Evolutionary conservation across 257 asterid genomes (phyloP), one percentile per base, ranked within the genome.

Genomic region (Solanum piurae): DNA sequence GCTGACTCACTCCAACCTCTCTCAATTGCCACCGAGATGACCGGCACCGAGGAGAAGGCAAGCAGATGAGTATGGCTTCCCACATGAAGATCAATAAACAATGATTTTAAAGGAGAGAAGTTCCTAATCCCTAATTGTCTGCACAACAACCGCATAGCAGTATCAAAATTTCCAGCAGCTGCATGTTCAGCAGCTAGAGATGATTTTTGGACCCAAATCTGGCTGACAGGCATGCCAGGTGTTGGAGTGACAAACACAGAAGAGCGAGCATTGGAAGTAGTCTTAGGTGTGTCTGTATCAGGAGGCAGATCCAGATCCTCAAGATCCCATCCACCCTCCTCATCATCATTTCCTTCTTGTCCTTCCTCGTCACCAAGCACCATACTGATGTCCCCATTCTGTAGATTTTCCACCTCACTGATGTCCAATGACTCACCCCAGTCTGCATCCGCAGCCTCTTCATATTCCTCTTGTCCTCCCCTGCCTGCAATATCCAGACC

Each of bases 121-220:
- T 95, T 97, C 38, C 84, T 87, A 69, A 97, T 91, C 64, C 98
- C 99, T 33, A 97, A 83, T 86, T 97, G 99, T 13, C 98, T 95
- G 93, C 88, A 93, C 89, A 97, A 88, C 64, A 97, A 89, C 62
- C 99, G 96, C 99, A 95, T 94, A 44, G 98, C 98, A 13, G 96
- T 95, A 88, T 97, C 98, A 52, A 95, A 96, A 90, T 96, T 93
- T 13, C 99, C 99, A 9, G 98, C 98, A 76, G 98, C 98, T 23
- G 95, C 98, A 21, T 97, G 99, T 80, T 97, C 99, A 66, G 96
- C 98, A 13, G 99, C 99, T 38, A 97, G 95, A 40, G 98, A 92
- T 18, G 98, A 97, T 83, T 91, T 92, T 92, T 97, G 99, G 86
- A 89, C 92, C 99, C 99, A 97, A 58, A 95, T 94, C 91, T 97